Evolutionary conservation across 371 early-diverging fungal genomes (phyloP).

Genomic region (Syncephalastrum sp.): DNA sequence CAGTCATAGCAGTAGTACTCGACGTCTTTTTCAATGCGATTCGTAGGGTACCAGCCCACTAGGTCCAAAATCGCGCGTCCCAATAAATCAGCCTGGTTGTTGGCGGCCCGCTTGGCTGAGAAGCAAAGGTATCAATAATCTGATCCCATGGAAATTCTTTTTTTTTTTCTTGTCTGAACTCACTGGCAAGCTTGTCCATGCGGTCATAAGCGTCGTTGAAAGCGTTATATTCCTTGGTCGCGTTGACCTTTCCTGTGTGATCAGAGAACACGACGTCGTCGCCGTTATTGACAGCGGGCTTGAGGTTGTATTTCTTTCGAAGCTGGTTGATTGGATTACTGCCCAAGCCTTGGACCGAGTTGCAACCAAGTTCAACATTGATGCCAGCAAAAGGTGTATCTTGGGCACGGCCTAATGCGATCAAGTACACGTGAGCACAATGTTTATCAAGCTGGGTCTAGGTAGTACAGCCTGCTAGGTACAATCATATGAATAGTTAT

Average conservation of each 20-base stretch:
- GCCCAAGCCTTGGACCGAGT: constrained; percentile 55
- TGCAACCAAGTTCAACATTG: constrained; percentile 44
- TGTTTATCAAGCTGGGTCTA: too few relatives aligned
- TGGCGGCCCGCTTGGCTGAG: constrained; percentile 27
- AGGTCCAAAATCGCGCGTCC: constrained; percentile 32
- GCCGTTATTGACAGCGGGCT: constrained; percentile 26
- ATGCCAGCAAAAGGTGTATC: constrained; percentile 33
- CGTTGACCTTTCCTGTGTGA: constrained; percentile 28
- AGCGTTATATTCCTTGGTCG: constrained; percentile 16
- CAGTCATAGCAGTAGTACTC: constrained; percentile 47
- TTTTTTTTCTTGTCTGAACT: background rate
- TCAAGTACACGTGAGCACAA: background rate
- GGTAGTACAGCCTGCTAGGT: background rate
- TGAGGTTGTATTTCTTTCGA: constrained; percentile 32
- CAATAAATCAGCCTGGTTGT: constrained; percentile 37
- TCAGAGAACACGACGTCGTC: constrained; percentile 34
- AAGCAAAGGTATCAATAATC: background rate
- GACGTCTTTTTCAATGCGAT: constrained; percentile 33
- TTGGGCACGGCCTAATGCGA: constrained; percentile 37
- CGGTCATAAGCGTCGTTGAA: constrained; percentile 26
- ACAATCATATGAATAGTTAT: constrained; percentile 7
- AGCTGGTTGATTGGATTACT: constrained; percentile 42
- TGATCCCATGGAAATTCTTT: background rate
- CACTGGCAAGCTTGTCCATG: constrained; percentile 29
- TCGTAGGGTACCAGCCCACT: constrained; percentile 35